phyloP scores from a whole-genome alignment of 306 rosid genomes.

The Prunus davidiana region DNA sequence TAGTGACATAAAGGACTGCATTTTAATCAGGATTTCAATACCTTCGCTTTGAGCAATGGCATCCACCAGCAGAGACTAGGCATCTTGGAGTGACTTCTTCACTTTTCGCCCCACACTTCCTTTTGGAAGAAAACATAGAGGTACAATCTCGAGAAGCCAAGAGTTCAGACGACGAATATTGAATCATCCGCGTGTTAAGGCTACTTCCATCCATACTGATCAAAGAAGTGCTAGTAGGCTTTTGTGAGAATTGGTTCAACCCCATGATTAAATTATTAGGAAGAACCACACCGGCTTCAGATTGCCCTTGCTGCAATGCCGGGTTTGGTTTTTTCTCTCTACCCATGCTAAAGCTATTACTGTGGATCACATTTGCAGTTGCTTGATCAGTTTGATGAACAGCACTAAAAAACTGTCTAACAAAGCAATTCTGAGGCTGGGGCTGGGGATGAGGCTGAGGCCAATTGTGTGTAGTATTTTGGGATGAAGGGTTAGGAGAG shows the following conservation, averaged over 20 bases:
- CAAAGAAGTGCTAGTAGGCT: conserved; percentile 11
- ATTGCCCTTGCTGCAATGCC: background rate
- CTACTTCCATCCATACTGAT: conserved; percentile 13
- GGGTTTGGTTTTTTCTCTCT: background rate
- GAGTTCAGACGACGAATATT: background rate
- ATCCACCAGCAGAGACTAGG: conserved; percentile 23
- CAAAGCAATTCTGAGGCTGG: background rate
- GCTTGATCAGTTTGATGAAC: conserved; percentile 8
- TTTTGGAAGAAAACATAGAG: conserved; percentile 15
- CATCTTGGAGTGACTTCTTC: conserved; percentile 16
- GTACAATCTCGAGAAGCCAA: conserved; percentile 3
- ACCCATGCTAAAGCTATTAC: background rate
- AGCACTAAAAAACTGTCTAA: conserved; percentile 8
- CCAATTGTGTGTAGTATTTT: too few relatives aligned
- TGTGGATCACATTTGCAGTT: background rate
- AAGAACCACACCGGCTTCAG: conserved; percentile 3
- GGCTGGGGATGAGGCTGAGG: too few relatives aligned
- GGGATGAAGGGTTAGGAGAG: background rate
- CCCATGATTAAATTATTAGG: conserved; percentile 7
- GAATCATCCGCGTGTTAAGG: background rate
- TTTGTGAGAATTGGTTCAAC: conserved; percentile 16
- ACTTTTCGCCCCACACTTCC: background rate
- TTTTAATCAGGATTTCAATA: background rate
- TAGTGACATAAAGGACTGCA: background rate
- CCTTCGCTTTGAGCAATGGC: conserved; percentile 30